phyloP scores from a whole-genome alignment of 495 filamentous ascomycete genomes.

The Aspergillus homomorphus region DNA sequence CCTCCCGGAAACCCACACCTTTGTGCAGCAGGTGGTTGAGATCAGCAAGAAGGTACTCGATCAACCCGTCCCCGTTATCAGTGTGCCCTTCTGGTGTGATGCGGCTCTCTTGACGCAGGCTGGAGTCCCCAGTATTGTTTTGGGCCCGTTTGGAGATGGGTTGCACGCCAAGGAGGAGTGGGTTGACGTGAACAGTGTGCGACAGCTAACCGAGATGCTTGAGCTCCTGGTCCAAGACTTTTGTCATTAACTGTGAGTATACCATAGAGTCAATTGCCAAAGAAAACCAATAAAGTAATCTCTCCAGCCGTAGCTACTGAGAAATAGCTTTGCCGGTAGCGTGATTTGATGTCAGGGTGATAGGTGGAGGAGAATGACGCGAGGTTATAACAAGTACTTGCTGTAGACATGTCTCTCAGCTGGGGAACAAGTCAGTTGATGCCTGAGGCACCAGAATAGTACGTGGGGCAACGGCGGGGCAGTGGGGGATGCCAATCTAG shows the following conservation, averaged over 20 bases:
- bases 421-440: too few relatives aligned
- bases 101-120: conserved; percentile 37
- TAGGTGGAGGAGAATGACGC: too few relatives aligned
- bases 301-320: too few relatives aligned
- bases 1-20: conserved; percentile 30
- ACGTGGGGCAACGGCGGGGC: too few relatives aligned
- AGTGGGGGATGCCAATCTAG: background rate
- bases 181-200: conserved; percentile 37
- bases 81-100: conserved; percentile 42
- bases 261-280: too few relatives aligned
- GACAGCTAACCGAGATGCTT: conserved; percentile 24
- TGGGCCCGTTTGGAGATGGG: conserved; percentile 40
- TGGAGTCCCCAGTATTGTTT: conserved; percentile 42
- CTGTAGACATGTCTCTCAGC: too few relatives aligned
- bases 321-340: too few relatives aligned
- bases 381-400: too few relatives aligned
- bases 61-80: conserved; percentile 16
- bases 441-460: too few relatives aligned
- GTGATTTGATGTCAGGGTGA: too few relatives aligned
- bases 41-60: conserved; percentile 20
- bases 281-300: too few relatives aligned
- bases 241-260: conserved; percentile 33
- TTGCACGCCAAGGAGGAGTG: conserved; percentile 47
- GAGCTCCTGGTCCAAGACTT: conserved; percentile 26
- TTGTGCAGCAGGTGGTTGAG: conserved; percentile 27